Conservation (phyloP, 306 rosid species). For the Calophaca sinica region DNA sequence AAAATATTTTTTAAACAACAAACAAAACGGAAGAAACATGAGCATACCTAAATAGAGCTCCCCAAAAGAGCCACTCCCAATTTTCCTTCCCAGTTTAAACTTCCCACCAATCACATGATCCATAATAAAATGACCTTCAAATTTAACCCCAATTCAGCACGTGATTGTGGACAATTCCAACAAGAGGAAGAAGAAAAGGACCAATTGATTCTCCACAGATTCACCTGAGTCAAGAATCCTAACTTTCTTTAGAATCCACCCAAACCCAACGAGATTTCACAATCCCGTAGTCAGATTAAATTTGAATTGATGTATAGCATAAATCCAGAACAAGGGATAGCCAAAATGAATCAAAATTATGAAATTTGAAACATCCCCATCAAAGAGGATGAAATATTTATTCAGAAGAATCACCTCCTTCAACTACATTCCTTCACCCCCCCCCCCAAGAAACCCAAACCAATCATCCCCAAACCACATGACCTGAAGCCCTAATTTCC, state of each 20-base stretch:
- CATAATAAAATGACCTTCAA: conserved; percentile 68
- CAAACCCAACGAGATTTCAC: conserved; percentile 47
- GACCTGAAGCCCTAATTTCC: conserved; percentile 39
- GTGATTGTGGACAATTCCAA: conserved; percentile 54
- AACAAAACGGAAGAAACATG: conserved; percentile 18
- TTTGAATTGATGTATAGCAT: not conserved
- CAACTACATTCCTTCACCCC: conserved; percentile 50
- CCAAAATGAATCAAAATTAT: conserved; percentile 38
- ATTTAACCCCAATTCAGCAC: conserved; percentile 56
- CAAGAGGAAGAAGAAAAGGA: conserved; percentile 33
- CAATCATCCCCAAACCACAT: conserved; percentile 36
- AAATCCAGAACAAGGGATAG: conserved; percentile 9
- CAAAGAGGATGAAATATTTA: conserved; percentile 51
- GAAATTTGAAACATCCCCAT: conserved; percentile 45
- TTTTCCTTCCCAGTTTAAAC: conserved; percentile 97
- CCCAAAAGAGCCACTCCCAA: conserved; percentile 99
- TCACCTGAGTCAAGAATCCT: conserved; percentile 46
- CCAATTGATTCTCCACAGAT: conserved; percentile 48
- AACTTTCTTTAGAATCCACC: conserved; percentile 49
- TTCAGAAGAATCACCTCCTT: conserved; percentile 40
- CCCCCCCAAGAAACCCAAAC: conserved; percentile 30
- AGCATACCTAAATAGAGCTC: conserved; percentile 88
- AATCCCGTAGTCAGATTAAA: conserved; percentile 22
- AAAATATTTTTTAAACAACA: not conserved
- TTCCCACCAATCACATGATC: conserved; percentile 92